These are phyloP conservation scores for Podospora pseudocomata DNA, from an alignment of 495 filamentous ascomycete species.

Conservation along the genomic window DNA sequence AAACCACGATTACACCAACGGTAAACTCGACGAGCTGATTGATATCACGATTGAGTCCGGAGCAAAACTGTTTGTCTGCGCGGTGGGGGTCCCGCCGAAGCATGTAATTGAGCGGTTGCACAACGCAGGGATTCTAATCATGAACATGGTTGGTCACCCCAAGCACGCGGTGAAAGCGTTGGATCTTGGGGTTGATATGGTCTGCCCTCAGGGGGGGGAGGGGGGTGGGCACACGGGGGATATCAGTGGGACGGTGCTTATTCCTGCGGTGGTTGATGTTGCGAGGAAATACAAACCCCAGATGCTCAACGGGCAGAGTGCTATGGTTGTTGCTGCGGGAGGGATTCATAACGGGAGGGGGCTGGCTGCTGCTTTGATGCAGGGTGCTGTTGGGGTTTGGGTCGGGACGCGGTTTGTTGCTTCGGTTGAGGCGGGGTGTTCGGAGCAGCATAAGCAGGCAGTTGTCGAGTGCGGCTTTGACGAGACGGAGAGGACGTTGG, in stretches of 20 bases:
- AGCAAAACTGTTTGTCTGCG: slow-evolving; percentile 75
- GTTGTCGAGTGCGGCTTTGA: slow-evolving; percentile 73
- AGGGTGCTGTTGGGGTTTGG: slow-evolving; percentile 74
- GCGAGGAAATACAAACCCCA: slow-evolving; percentile 57
- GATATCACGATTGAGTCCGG: slow-evolving; percentile 73
- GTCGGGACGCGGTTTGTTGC: slow-evolving; percentile 86
- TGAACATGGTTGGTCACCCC: slow-evolving; percentile 97
- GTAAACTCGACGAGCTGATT: slow-evolving; percentile 76
- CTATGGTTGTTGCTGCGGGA: slow-evolving; percentile 71
- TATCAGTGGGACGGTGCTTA: slow-evolving; percentile 65
- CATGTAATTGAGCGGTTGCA: slow-evolving; percentile 68
- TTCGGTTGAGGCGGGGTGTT: slow-evolving; percentile 69
- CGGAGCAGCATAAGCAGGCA: slow-evolving; percentile 71
- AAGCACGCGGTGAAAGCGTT: slow-evolving; percentile 82
- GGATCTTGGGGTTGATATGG: slow-evolving; percentile 73
- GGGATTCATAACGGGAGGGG: slow-evolving; percentile 69
- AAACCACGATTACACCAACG: slow-evolving; percentile 88
- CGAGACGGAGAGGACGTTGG: slow-evolving; percentile 73
- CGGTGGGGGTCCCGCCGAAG: slow-evolving; percentile 75
- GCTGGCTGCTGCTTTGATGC: slow-evolving; percentile 66
- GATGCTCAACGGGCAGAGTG: slow-evolving; percentile 45
- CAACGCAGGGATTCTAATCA: slow-evolving; percentile 68
- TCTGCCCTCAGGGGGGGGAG: slow-evolving; percentile 79
- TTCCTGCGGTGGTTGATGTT: slow-evolving; percentile 74
- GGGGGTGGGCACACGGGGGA: slow-evolving; percentile 78